These are phyloP conservation scores for Termitomyces bulborhizus DNA, from an alignment of 768 basidiomycete genomes.

Conservation along the genomic window DNA sequence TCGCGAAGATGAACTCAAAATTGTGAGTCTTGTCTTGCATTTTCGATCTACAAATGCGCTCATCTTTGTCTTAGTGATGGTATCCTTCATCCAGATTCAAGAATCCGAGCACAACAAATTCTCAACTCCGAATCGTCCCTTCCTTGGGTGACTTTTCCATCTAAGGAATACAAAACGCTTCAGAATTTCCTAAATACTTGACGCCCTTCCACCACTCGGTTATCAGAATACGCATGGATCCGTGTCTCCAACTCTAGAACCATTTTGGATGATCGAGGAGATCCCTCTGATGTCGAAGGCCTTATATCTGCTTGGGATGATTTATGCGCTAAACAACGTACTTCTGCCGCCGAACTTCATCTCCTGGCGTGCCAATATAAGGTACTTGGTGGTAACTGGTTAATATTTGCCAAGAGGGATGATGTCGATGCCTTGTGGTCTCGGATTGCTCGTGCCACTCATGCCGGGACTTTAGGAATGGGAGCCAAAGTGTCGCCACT, in stretches of 20 bases:
- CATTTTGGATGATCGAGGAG: not conserved
- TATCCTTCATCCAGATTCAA: not conserved
- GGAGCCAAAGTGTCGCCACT: constrained; percentile 10
- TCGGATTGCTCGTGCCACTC: constrained; percentile 8
- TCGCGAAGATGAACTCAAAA: no score
- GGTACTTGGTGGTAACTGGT: constrained; percentile 13
- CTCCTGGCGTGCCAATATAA: constrained; percentile 5
- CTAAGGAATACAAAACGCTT: not conserved
- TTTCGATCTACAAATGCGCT: not conserved
- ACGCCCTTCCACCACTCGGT: constrained; percentile 5
- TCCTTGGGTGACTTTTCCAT: constrained; percentile 6
- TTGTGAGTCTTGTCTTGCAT: not conserved
- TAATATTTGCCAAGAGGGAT: constrained; percentile 5
- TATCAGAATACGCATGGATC: constrained; percentile 6
- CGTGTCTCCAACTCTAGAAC: not conserved
- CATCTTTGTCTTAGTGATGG: not conserved
- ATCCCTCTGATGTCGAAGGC: not conserved
- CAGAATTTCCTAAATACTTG: constrained; percentile 1
- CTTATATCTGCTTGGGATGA: constrained; percentile 6
- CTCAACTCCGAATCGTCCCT: not conserved
- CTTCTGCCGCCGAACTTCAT: constrained; percentile 5
- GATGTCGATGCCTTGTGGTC: constrained; percentile 12
- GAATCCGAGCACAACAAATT: constrained; percentile 1
- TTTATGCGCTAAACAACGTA: not conserved
- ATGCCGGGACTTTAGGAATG: constrained; percentile 11